Conservation (phyloP, 106 monocot species). For the Gastrodia elata region DNA sequence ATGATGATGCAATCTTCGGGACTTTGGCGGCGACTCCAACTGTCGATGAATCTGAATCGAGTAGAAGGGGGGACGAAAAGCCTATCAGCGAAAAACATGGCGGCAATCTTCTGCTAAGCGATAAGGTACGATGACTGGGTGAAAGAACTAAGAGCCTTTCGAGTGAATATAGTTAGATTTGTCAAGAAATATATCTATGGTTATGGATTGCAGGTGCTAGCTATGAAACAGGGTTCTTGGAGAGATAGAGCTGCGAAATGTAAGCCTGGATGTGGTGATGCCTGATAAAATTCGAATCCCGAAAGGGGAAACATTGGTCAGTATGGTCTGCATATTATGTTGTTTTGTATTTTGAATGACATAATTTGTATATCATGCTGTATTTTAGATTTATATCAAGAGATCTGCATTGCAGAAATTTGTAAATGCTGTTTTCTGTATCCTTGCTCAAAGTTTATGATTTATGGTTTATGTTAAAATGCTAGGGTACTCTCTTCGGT, state of each 20-base stretch:
- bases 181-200: not conserved
- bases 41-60: conserved; percentile 12
- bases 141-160: not conserved
- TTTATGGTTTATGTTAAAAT: too few relatives aligned
- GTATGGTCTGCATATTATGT: too few relatives aligned
- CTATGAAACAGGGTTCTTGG: conserved; percentile 82
- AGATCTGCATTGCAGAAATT: not conserved
- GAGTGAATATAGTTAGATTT: not conserved
- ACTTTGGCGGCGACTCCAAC: conserved; percentile 20
- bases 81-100: conserved; percentile 4
- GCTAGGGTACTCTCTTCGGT: too few relatives aligned
- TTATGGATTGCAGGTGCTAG: conserved; percentile 38
- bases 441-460: too few relatives aligned
- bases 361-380: too few relatives aligned
- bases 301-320: too few relatives aligned
- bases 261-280: conserved; percentile 10
- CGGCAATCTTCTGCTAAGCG: conserved; percentile 38
- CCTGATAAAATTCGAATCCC: not conserved
- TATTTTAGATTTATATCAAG: too few relatives aligned
- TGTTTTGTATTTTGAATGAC: too few relatives aligned
- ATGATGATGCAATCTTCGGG: conserved; percentile 98
- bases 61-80: conserved; percentile 14
- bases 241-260: conserved; percentile 56
- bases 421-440: not conserved
- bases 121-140: conserved; percentile 42